phyloP scores from a whole-genome alignment of 23 red algal species.

The Pyropia yezoensis region DNA sequence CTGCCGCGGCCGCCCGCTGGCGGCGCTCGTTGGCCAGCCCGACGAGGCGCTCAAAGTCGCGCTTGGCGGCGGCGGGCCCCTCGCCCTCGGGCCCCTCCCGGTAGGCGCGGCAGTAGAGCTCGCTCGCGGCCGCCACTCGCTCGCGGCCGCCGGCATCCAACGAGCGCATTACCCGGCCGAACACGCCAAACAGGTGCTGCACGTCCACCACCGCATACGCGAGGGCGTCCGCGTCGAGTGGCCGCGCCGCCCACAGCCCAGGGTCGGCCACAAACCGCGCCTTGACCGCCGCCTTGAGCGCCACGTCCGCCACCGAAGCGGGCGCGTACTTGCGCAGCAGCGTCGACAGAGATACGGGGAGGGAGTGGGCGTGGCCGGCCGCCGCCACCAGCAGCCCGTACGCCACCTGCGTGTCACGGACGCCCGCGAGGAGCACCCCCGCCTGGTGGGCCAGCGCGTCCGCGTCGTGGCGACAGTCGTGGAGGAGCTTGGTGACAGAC shows the following conservation, averaged over 20 bases:
- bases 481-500: slow-evolving; percentile 42
- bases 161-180: too few species aligned
- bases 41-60: too few species aligned
- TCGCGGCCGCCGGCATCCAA: too few species aligned
- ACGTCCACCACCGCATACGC: slow-evolving; percentile 58
- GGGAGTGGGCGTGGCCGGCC: slow-evolving; percentile 20
- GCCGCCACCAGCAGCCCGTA: slow-evolving; percentile 34
- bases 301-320: slow-evolving; percentile 26
- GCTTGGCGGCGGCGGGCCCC: too few species aligned
- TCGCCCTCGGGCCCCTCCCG: too few species aligned
- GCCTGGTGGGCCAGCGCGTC: slow-evolving; percentile 66
- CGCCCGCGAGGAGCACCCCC: slow-evolving; percentile 46
- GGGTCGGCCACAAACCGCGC: slow-evolving; percentile 26
- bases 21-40: too few species aligned
- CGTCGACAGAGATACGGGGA: slow-evolving; percentile 65
- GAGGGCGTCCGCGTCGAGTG: slow-evolving; percentile 25
- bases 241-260: slow-evolving; percentile 43
- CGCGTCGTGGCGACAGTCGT: slow-evolving; percentile 80
- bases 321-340: slow-evolving; percentile 52
- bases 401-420: slow-evolving; percentile 72
- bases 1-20: too few species aligned
- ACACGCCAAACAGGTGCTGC: slow-evolving; percentile 25
- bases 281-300: slow-evolving; percentile 56
- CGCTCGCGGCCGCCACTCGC: too few species aligned
- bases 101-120: too few species aligned